Percentiles rank a stretch among this genome's conserved stretches.
Evolutionary conservation across 1,284 basidiomycete species (phyloP).

Genomic region (Neonothopanus nambi): DNA sequence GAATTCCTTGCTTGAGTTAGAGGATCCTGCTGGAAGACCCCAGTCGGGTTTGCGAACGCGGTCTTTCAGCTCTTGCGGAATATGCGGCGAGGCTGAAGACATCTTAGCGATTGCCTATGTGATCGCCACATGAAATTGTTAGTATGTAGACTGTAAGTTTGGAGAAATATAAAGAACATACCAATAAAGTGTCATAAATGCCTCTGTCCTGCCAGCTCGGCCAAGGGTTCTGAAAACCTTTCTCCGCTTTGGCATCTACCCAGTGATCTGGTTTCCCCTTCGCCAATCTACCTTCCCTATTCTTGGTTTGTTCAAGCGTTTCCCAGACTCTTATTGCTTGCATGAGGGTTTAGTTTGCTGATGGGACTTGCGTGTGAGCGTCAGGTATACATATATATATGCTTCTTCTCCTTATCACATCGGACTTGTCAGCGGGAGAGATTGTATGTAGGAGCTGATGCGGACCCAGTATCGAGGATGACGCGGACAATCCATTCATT

Average conservation of each 20-base stretch:
- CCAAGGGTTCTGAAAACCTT: conserved; percentile 29
- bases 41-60: no score
- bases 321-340: no score
- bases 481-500: no score
- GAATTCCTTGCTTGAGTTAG: conserved; percentile 34
- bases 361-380: no score
- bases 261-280: conserved; percentile 7
- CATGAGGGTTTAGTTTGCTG: no score
- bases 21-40: conserved; percentile 22
- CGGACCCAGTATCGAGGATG: no score
- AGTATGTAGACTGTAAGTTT: conserved; percentile 1
- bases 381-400: no score
- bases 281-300: no score
- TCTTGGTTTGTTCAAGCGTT: no score
- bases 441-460: no score
- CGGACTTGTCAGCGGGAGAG: no score
- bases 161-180: neutral
- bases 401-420: no score
- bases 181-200: conserved; percentile 8
- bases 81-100: neutral
- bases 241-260: conserved; percentile 19
- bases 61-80: neutral
- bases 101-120: neutral
- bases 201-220: conserved; percentile 23
- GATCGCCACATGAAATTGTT: conserved; percentile 24